A percentile compares a stretch with the other conserved stretches of the same genome.
Conservation (phyloP, 2,329 filamentous ascomycete species). For the Drechmeria coniospora region DNA sequence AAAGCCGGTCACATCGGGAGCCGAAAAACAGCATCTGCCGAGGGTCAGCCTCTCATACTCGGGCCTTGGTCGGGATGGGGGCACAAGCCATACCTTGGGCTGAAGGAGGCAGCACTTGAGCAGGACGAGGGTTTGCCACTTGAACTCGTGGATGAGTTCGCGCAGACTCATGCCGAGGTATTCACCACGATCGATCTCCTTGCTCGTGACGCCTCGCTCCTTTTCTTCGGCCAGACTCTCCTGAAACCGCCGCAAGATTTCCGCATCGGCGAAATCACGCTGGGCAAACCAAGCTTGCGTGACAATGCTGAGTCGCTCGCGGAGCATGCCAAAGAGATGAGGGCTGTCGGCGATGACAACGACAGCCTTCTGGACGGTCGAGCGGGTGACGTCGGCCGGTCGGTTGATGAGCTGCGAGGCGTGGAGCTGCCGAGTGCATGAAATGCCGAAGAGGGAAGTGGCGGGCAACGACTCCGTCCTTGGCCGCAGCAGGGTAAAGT, state of each 20-base stretch:
- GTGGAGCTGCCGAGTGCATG: conserved; percentile 85
- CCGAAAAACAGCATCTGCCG: conserved; percentile 95
- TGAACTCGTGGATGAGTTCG: conserved; percentile 87
- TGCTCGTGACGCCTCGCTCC: conserved; percentile 36
- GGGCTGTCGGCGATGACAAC: conserved; percentile 89
- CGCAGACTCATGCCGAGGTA: conserved; percentile 79
- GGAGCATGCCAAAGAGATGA: conserved; percentile 76
- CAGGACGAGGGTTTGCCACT: conserved; percentile 83
- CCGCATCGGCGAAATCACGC: conserved; percentile 76
- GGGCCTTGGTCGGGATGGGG: not conserved
- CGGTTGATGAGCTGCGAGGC: conserved; percentile 60
- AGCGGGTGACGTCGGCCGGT: conserved; percentile 83
- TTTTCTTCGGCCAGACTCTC: conserved; percentile 66
- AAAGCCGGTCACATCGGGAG: conserved; percentile 85
- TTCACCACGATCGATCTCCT: conserved; percentile 65
- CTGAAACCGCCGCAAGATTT: conserved; percentile 82
- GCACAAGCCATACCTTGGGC: conserved; percentile 62
- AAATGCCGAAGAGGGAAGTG: conserved; percentile 87
- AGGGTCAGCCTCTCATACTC: conserved; percentile 2
- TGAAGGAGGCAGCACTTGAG: conserved; percentile 90
- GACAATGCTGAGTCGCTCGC: conserved; percentile 78
- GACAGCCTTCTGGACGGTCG: conserved; percentile 94
- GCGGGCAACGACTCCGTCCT: conserved; percentile 37
- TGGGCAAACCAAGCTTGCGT: conserved; percentile 96
- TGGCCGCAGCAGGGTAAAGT: conserved; percentile 76